Conservation (phyloP, 805 yeast species). For the Ogataea saltuana region DNA sequence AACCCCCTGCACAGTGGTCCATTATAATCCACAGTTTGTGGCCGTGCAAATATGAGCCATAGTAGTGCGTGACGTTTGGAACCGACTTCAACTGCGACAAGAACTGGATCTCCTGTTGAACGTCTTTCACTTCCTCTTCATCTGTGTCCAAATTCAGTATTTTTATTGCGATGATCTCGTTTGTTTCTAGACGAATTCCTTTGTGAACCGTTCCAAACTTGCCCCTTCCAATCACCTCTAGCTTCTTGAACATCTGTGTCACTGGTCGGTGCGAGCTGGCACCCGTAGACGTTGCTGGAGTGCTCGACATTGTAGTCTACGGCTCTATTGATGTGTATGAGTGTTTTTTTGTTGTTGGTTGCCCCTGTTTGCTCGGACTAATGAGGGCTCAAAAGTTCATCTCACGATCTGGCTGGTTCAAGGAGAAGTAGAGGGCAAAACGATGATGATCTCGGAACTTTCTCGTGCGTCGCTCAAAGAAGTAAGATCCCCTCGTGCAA, state of each 20-base stretch:
- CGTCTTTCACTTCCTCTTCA: conserved; percentile 92
- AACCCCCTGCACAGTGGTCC: conserved; percentile 98
- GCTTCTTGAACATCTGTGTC: conserved; percentile 59
- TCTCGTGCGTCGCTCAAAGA: too few species aligned
- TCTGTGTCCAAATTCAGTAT: conserved; percentile 89
- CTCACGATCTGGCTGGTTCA: too few species aligned
- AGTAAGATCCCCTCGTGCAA: too few species aligned
- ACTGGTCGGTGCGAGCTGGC: conserved; percentile 14
- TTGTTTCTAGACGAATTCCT: conserved; percentile 69
- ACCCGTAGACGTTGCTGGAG: neutral
- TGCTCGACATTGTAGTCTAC: neutral
- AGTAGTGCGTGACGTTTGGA: conserved; percentile 91
- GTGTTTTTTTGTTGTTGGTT: too few species aligned
- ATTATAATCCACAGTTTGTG: conserved; percentile 95
- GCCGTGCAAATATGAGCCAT: conserved; percentile 83
- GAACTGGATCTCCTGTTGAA: conserved; percentile 89
- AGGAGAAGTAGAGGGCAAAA: too few species aligned
- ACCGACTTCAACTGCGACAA: conserved; percentile 77
- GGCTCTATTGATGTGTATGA: too few species aligned
- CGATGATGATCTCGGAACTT: too few species aligned
- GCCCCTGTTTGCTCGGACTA: too few species aligned
- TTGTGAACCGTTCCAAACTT: conserved; percentile 96
- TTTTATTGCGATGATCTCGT: conserved; percentile 86
- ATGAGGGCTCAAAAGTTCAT: too few species aligned
- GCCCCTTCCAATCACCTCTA: conserved; percentile 93